These are phyloP conservation scores for Cyclaneusma minus DNA, from an alignment of 2,329 filamentous ascomycete genomes.

Conservation along the genomic window DNA sequence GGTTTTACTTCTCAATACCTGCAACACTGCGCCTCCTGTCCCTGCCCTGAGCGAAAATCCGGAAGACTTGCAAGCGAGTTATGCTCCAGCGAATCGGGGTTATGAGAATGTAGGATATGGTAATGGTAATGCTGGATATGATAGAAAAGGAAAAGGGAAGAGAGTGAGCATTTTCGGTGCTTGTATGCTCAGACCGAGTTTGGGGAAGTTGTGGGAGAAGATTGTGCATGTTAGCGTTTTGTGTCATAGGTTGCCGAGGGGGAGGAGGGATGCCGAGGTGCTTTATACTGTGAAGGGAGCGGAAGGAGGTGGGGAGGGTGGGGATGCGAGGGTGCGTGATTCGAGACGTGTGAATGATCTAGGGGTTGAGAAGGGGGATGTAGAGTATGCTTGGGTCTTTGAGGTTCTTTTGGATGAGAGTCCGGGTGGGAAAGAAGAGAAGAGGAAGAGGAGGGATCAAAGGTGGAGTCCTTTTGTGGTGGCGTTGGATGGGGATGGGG, in stretches of 20 bases:
- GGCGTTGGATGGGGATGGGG: slow-evolving; percentile 14
- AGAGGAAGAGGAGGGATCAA: slow-evolving; percentile 28
- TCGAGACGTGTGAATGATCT: slow-evolving; percentile 6
- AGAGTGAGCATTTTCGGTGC: slow-evolving; percentile 34
- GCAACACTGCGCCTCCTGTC: slow-evolving; percentile 5
- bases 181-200: slow-evolving; percentile 37
- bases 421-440: slow-evolving; percentile 6
- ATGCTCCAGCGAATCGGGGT: too few species aligned
- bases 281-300: slow-evolving; percentile 8
- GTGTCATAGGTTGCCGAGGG: slow-evolving; percentile 25
- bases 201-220: slow-evolving; percentile 37
- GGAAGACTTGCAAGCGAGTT: too few species aligned
- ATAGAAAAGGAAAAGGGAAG: slow-evolving; percentile 3
- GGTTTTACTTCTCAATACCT: slow-evolving; percentile 6
- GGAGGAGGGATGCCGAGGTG: slow-evolving; percentile 23
- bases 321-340: background rate
- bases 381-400: slow-evolving; percentile 19
- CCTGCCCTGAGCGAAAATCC: too few species aligned
- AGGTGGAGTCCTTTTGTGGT: slow-evolving; percentile 35
- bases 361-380: slow-evolving; percentile 17
- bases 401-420: background rate
- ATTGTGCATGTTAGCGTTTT: slow-evolving; percentile 37
- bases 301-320: slow-evolving; percentile 6
- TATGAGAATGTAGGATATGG: too few species aligned
- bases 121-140: too few species aligned